Percentiles rank a stretch among this genome's conserved stretches.
phyloP scores from a whole-genome alignment of 2,329 filamentous ascomycete species.

The Apiospora kogelbergensis region DNA sequence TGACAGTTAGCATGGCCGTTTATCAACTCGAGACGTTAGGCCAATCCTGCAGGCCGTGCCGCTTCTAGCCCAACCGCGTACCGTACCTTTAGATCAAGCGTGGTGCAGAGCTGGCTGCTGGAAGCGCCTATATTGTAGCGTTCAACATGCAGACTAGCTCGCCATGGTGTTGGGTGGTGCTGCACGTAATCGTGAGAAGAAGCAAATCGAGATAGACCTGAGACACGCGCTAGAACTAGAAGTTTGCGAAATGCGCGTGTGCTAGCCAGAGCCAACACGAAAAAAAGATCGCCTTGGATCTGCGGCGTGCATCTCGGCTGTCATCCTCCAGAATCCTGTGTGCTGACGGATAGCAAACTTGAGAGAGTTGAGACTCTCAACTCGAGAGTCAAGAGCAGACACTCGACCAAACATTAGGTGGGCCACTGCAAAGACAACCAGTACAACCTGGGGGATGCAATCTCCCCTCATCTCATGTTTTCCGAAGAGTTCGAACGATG shows the following conservation, averaged over 20 bases:
- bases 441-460: not conserved
- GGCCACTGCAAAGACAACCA: not conserved
- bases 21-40: not conserved
- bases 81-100: not conserved
- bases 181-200: not conserved
- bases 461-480: not conserved
- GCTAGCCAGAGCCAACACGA: not conserved
- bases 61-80: not conserved
- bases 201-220: not conserved
- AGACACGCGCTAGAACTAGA: constrained; percentile 1
- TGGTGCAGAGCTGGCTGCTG: not conserved
- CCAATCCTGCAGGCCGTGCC: not conserved
- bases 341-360: too few relatives aligned
- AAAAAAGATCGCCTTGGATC: not conserved
- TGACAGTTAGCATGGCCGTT: not conserved
- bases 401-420: not conserved
- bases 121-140: not conserved
- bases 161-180: not conserved
- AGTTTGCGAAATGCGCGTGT: constrained; percentile 1
- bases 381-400: not conserved
- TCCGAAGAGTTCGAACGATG: not conserved
- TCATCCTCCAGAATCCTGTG: not conserved
- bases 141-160: not conserved
- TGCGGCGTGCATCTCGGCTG: not conserved
- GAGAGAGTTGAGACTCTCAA: not conserved